These are phyloP conservation scores for Helianthus tuberosus DNA, from an alignment of 129 eudicot species.

Conservation along the genomic window DNA sequence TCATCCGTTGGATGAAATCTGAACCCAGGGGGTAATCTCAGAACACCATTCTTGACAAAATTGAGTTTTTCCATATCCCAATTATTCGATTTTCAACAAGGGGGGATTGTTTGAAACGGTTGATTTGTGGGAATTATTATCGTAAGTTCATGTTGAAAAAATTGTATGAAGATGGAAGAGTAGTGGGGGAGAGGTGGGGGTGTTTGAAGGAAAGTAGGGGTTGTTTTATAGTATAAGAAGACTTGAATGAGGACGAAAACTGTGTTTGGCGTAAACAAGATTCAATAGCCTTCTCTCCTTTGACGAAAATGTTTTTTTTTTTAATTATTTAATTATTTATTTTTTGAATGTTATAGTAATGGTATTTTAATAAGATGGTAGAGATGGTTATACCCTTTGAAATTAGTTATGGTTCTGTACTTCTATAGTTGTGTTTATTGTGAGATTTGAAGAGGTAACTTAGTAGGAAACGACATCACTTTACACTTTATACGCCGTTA, in stretches of 20 bases:
- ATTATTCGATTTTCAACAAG: not conserved
- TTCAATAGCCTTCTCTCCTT: not conserved
- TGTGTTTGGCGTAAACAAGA: slow-evolving; percentile 8
- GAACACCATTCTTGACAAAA: slow-evolving; percentile 17
- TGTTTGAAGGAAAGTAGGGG: not conserved
- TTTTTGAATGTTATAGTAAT: too few relatives aligned
- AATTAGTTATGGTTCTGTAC: too few relatives aligned
- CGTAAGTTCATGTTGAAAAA: not conserved
- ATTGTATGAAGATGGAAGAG: not conserved
- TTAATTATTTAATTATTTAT: not conserved
- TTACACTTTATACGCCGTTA: too few relatives aligned
- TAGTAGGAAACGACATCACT: too few relatives aligned
- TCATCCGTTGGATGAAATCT: slow-evolving; percentile 15
- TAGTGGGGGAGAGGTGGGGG: not conserved
- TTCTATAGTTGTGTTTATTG: too few relatives aligned
- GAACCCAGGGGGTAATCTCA: slow-evolving; percentile 16
- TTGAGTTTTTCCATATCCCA: slow-evolving; percentile 3
- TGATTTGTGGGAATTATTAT: not conserved
- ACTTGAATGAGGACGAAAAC: slow-evolving; percentile 15
- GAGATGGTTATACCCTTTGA: too few relatives aligned
- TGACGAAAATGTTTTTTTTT: slow-evolving; percentile 4
- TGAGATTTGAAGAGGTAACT: too few relatives aligned
- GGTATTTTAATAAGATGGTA: too few relatives aligned
- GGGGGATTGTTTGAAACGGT: not conserved
- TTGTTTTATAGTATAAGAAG: slow-evolving; percentile 9